A percentile compares a stretch with the other conserved stretches of the same genome.
These are phyloP conservation scores for Babesia microti DNA, from an alignment of 169 alveolate species.

Conservation along the genomic window DNA sequence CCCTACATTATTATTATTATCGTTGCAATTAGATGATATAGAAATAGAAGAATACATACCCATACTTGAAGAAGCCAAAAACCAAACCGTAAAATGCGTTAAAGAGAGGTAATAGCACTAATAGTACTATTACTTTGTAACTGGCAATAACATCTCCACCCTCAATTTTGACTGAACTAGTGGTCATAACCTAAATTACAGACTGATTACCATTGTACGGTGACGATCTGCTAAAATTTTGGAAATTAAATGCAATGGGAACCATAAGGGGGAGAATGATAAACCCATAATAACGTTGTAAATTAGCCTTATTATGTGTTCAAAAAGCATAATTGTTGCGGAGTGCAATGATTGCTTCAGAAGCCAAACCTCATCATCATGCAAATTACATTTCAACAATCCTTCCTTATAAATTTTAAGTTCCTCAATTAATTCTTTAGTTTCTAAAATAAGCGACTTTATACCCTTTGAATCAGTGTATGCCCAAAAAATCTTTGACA, in stretches of 20 bases:
- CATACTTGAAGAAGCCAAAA: conserved; percentile 48
- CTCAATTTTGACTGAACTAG: conserved; percentile 67
- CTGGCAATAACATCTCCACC: conserved; percentile 80
- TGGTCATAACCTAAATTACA: conserved; percentile 47
- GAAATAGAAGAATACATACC: conserved; percentile 2
- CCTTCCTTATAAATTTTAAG: conserved; percentile 62
- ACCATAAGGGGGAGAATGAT: conserved; percentile 75
- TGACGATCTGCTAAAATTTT: conserved; percentile 72
- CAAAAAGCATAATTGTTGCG: conserved; percentile 64
- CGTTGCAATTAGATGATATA: too few relatives aligned
- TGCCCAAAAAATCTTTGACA: conserved; percentile 69
- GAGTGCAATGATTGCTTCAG: conserved; percentile 75
- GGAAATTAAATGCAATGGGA: conserved; percentile 70
- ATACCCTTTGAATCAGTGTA: conserved; percentile 52
- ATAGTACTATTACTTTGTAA: conserved; percentile 72
- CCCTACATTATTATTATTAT: neutral
- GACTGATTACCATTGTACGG: conserved; percentile 45
- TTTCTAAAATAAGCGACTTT: conserved; percentile 25
- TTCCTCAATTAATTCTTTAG: conserved; percentile 53
- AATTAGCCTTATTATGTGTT: conserved; percentile 46
- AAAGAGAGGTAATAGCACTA: conserved; percentile 71
- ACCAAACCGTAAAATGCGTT: conserved; percentile 65
- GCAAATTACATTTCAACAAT: conserved; percentile 57
- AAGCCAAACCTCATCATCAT: conserved; percentile 79
- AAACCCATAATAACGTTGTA: conserved; percentile 61